Percentiles rank a stretch among this genome's conserved stretches.
Evolutionary conservation across 441 rosid genomes (phyloP).

Genomic region (Populus hybrid): DNA sequence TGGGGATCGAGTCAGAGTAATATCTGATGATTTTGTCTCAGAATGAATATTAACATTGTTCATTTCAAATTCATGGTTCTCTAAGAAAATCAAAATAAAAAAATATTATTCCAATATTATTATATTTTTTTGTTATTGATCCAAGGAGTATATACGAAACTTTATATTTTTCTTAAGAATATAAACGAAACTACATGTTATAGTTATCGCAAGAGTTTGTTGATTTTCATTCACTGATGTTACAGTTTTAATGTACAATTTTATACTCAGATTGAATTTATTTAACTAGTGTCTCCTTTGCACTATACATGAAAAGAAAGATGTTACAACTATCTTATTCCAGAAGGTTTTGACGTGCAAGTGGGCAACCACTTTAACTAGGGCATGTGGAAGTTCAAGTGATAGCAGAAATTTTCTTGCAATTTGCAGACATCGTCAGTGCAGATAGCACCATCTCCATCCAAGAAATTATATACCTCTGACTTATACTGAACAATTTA

Average conservation of each 20-base stretch:
- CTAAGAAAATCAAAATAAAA: too few relatives aligned
- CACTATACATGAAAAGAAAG: neutral
- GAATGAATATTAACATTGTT: neutral
- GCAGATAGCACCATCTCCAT: neutral
- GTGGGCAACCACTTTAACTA: neutral
- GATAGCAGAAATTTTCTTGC: neutral
- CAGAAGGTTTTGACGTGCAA: neutral
- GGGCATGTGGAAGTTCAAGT: neutral
- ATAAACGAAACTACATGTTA: too few relatives aligned
- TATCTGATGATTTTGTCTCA: neutral
- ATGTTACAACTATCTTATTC: neutral
- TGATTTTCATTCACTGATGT: too few relatives aligned
- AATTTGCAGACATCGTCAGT: neutral
- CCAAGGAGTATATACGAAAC: too few relatives aligned
- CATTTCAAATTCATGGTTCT: neutral
- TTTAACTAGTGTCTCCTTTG: neutral
- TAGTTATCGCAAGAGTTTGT: too few relatives aligned
- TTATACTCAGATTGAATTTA: neutral
- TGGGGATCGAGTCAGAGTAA: neutral
- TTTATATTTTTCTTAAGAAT: too few relatives aligned
- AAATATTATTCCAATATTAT: too few relatives aligned
- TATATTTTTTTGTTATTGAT: too few relatives aligned
- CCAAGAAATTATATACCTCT: neutral
- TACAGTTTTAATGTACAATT: neutral
- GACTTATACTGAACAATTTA: too few relatives aligned